These are phyloP conservation scores for Candida sp. DNA, from an alignment of 1,139 yeast genomes.

Conservation along the genomic window DNA sequence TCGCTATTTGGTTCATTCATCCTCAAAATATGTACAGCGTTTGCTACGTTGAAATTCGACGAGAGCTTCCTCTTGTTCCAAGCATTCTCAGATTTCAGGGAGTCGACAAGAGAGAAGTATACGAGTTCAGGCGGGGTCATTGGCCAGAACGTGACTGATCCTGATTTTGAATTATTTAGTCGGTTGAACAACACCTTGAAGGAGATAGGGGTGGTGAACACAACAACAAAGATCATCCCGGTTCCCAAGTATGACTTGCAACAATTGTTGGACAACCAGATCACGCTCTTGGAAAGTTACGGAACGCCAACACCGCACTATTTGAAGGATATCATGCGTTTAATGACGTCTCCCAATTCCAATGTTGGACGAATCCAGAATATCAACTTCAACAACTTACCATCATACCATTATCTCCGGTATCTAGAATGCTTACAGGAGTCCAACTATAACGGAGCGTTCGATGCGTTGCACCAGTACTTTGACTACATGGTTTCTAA, in stretches of 20 bases:
- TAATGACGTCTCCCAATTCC: conserved; percentile 48
- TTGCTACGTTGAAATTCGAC: conserved; percentile 61
- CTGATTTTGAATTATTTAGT: conserved; percentile 21
- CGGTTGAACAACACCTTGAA: conserved; percentile 24
- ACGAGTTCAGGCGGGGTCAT: conserved; percentile 22
- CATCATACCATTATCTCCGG: conserved; percentile 66
- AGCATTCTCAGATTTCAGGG: conserved; percentile 56
- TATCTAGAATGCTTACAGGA: conserved; percentile 66
- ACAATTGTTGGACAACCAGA: conserved; percentile 57
- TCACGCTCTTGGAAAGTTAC: conserved; percentile 54
- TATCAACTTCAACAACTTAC: conserved; percentile 52
- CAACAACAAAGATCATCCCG: conserved; percentile 25
- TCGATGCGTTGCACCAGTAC: conserved; percentile 75
- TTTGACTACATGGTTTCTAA: conserved; percentile 87
- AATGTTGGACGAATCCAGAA: conserved; percentile 48
- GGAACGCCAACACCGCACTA: conserved; percentile 57
- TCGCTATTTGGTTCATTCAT: conserved; percentile 44
- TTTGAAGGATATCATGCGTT: conserved; percentile 45
- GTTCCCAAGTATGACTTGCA: conserved; percentile 60
- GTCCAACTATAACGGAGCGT: conserved; percentile 75
- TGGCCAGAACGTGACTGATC: conserved; percentile 10
- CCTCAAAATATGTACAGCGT: conserved; percentile 46
- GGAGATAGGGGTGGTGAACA: conserved; percentile 21
- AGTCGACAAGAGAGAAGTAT: conserved; percentile 29
- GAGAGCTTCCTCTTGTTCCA: conserved; percentile 57